A percentile compares a stretch with the other conserved stretches of the same genome.
phyloP scores from a whole-genome alignment of 1,139 yeast species.

The Yamadazyma friedrichii region DNA sequence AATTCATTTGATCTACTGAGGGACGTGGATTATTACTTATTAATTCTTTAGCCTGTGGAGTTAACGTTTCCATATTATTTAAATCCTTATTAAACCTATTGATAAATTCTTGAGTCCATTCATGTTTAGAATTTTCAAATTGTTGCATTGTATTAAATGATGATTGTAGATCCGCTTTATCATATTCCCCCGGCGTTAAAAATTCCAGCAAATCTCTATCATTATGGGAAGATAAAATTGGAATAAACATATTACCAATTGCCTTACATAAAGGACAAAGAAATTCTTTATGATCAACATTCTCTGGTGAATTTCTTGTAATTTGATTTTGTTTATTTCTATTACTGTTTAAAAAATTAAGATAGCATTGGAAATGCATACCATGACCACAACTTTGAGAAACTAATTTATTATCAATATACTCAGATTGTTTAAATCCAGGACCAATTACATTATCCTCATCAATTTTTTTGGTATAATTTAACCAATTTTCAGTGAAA shows the following conservation, averaged over 20 bases:
- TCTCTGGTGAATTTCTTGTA: slow-evolving; percentile 80
- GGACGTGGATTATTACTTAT: slow-evolving; percentile 16
- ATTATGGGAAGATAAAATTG: slow-evolving; percentile 55
- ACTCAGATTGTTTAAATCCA: slow-evolving; percentile 52
- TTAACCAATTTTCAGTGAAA: slow-evolving; percentile 33
- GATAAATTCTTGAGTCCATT: slow-evolving; percentile 30
- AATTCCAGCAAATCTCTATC: slow-evolving; percentile 28
- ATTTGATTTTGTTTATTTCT: slow-evolving; percentile 65
- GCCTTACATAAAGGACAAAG: slow-evolving; percentile 92
- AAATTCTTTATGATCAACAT: slow-evolving; percentile 67
- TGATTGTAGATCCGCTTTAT: slow-evolving; percentile 12
- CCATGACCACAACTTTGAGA: slow-evolving; percentile 93
- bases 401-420: slow-evolving; percentile 49
- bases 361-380: slow-evolving; percentile 79
- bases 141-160: slow-evolving; percentile 17
- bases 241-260: slow-evolving; percentile 78
- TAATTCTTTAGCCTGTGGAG: slow-evolving; percentile 28
- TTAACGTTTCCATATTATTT: slow-evolving; percentile 23
- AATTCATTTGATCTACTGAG: slow-evolving; percentile 24
- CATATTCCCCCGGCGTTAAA: slow-evolving; percentile 14
- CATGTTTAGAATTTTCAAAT: slow-evolving; percentile 17
- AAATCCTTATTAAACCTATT: slow-evolving; percentile 23
- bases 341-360: slow-evolving; percentile 52
- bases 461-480: slow-evolving; percentile 35
- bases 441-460: slow-evolving; percentile 60